Base-by-base conservation (phyloP, 352 stramenopile species). In the Phytophthora melonis region DNA sequence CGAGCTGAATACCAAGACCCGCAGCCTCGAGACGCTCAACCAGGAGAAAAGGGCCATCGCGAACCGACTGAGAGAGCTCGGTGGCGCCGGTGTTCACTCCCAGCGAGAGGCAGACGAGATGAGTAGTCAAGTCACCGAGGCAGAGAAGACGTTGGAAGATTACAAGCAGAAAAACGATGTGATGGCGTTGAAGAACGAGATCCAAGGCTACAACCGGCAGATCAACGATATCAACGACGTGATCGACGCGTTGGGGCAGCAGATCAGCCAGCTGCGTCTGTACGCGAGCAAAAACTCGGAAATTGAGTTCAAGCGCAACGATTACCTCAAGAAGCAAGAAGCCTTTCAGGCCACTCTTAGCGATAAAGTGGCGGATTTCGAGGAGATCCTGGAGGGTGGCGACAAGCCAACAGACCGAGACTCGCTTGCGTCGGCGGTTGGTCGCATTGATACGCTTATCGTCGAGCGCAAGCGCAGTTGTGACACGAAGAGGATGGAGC, bases 261-360 rank as follows among this genome's bases (percentile, higher is more conserved):
- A 92, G 56, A 68, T 97, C n/a, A 75, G 72, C 5, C 57, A 87
- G n/a, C 63, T 96, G 19, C 83, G 85, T 14, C 18, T 58, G 1
- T 79, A 88, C 41, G 84, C 92, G 45, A 41, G 58, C n/a, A 77
- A 92, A 16, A 70, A 90, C 25, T 68, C 87, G 3, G 47, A 73
- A 23, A 36, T 95, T 19, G 77, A 94, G n/a, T 47, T 86, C 13
- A 90, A 80, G 45, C 78, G 76, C 6, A 72, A 72, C 32, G 81
- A 86, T 13, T 70, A 82, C 39, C 79, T 64, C 6, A 80, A 72
- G 3, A 89, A 90, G 61, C 66, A 83, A 18, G 78, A 90, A 27
- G 54, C 66, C 2, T 87, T 91, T 36, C 25, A 81, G 13, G 69
- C 68, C 1, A 82, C 80, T 19, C 34, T 93, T 14, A 49, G 52